Base-by-base conservation (phyloP, 768 basidiomycete genomes). In the Cyclocybe cylindracea region DNA sequence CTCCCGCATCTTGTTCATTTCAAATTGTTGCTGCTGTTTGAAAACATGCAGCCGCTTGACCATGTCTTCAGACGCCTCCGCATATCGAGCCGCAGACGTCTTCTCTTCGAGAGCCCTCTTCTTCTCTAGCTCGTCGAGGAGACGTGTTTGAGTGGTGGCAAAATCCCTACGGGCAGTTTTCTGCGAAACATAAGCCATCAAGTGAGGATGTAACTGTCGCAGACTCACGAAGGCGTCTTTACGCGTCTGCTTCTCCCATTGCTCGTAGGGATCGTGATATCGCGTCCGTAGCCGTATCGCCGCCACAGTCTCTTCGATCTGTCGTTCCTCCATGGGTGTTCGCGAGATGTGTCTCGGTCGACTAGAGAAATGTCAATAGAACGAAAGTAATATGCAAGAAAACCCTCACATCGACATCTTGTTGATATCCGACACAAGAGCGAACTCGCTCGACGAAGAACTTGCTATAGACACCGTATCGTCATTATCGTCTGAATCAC, bases 251-350 rank as follows among this genome's bases (percentile, higher is more conserved):
- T 73, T 72, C 64, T 81, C 76, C 80, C 81, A 83, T 59, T 82
- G 78, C 64, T 81, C 80, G 53, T 82, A 83, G 50, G 78, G 78
- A 55, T 83, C 80, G 54, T 76, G 69, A 71, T 81, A 74, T 45
- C 75, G 74, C 14, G 77, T 74, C 32, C 78, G 74, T 32, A 78
- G 68, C 31, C 80, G 74, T 57, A 83, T 81, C 18, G 80, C 72
- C 10, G 79, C 75, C 18, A 82, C 63, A 2, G 79, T 78, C 18
- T 80, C 81, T 35, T 80, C 77, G 36, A 78, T 67, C 18, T 74
- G 60, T 39, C 70, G 71, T 56, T 66, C 68, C 51, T 81, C 77
- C 8, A 69, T 66, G 13, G 72, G 64, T 34, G 66, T 70, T n/a
- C 67, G 72, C 16, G 55, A 44, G 10, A 54, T 62, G n/a, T 64